Conservation (phyloP, 106 monocot genomes). For the Dioscorea zingiberensis region DNA sequence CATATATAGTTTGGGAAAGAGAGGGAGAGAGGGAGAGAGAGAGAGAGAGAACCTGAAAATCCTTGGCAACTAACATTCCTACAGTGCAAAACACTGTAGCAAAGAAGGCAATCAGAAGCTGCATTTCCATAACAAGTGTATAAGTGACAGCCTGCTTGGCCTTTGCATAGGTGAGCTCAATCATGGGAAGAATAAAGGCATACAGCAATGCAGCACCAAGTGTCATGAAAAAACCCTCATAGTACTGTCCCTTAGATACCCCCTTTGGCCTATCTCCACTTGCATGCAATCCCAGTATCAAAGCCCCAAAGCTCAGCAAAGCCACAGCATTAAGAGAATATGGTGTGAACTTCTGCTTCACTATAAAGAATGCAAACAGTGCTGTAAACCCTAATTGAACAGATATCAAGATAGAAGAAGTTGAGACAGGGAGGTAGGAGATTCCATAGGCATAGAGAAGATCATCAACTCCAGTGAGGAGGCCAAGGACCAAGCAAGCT, state of each 20-base stretch:
- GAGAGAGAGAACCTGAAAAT: constrained; percentile 30
- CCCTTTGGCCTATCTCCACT: constrained; percentile 3
- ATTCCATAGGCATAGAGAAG: neutral
- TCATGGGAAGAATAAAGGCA: constrained; percentile 12
- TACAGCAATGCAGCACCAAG: constrained; percentile 10
- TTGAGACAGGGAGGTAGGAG: constrained; percentile 6
- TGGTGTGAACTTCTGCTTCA: constrained; percentile 20
- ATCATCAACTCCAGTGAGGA: neutral
- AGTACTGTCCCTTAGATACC: neutral
- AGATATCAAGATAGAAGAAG: constrained; percentile 15
- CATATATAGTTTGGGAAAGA: too few species aligned
- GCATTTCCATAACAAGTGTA: constrained; percentile 27
- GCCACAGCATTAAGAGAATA: constrained; percentile 15
- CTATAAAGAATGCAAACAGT: constrained; percentile 15
- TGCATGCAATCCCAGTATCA: constrained; percentile 6
- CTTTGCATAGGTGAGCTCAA: constrained; percentile 15
- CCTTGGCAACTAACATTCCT: constrained; percentile 33
- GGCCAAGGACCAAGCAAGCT: neutral
- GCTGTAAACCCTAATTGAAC: constrained; percentile 25
- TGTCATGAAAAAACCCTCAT: constrained; percentile 10
- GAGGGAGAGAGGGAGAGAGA: too few species aligned
- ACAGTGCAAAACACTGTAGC: constrained; percentile 11
- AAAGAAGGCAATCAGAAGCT: constrained; percentile 14
- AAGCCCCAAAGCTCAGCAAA: constrained; percentile 14
- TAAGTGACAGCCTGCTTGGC: constrained; percentile 8